Evolutionary conservation across 768 basidiomycete genomes (phyloP).

Genomic region (Phanerochaete carnosa): DNA sequence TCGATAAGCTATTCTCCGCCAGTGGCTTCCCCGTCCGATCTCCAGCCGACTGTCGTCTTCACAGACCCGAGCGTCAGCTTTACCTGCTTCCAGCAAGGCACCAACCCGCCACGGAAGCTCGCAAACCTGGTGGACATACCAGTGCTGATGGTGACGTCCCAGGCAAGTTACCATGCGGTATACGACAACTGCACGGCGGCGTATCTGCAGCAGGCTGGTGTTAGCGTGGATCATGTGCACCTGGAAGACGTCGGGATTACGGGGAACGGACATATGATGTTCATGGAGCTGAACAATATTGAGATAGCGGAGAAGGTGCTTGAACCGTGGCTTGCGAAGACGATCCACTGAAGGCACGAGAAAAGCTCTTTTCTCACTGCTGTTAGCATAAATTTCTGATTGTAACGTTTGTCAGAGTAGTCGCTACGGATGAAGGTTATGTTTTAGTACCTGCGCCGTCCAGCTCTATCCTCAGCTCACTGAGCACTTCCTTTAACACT

Average conservation of each 20-base stretch:
- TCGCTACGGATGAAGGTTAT: too few species aligned
- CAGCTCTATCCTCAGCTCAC: too few species aligned
- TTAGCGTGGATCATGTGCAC: slow-evolving; percentile 38
- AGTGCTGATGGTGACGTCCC: slow-evolving; percentile 45
- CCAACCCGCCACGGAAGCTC: slow-evolving; percentile 37
- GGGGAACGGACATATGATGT: slow-evolving; percentile 57
- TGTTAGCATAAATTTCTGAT: too few species aligned
- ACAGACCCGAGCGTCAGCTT: slow-evolving; percentile 23
- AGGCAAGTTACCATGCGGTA: slow-evolving; percentile 47
- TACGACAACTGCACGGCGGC: slow-evolving; percentile 45
- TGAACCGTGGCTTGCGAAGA: slow-evolving; percentile 34
- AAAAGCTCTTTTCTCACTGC: too few species aligned
- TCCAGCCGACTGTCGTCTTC: slow-evolving; percentile 25
- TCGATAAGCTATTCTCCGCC: slow-evolving; percentile 43
- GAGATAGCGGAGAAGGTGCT: slow-evolving; percentile 40
- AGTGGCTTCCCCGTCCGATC: slow-evolving; percentile 26
- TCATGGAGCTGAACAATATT: slow-evolving; percentile 49
- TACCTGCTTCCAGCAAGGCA: slow-evolving; percentile 40
- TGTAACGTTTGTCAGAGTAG: too few species aligned
- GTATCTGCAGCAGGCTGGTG: slow-evolving; percentile 43
- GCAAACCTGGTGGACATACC: slow-evolving; percentile 41
- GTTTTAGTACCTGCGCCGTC: too few species aligned
- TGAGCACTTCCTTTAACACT: too few species aligned
- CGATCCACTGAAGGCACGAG: too few species aligned
- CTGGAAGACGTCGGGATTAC: slow-evolving; percentile 42